A percentile compares a stretch with the other conserved stretches of the same genome.
Evolutionary conservation across 371 early-diverging fungal species (phyloP).

Genomic region (Apophysomyces sp.): DNA sequence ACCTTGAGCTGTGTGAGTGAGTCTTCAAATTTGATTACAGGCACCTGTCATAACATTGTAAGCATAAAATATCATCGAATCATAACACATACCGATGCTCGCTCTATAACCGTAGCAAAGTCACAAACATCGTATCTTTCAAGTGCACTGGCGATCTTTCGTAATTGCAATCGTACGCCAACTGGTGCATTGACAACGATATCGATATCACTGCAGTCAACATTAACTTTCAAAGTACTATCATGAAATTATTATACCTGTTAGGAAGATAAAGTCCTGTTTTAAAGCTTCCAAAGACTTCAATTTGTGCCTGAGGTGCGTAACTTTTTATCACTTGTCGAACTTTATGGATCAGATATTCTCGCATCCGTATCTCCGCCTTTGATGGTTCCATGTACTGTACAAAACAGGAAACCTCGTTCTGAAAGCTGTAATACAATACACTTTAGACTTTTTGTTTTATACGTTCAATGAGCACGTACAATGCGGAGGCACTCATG

Average conservation of each 20-base stretch:
- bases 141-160: conserved; percentile 14
- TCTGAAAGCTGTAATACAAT: conserved; percentile 16
- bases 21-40: conserved; percentile 91
- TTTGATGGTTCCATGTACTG: conserved; percentile 76
- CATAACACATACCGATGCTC: conserved; percentile 41
- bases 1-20: conserved; percentile 67
- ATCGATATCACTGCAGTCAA: conserved; percentile 73
- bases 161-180: not conserved
- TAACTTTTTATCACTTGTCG: conserved; percentile 38
- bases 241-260: conserved; percentile 38
- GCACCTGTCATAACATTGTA: conserved; percentile 59
- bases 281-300: conserved; percentile 85
- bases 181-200: conserved; percentile 55
- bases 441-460: not conserved
- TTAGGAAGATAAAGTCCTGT: conserved; percentile 85
- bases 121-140: conserved; percentile 17
- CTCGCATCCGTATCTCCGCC: conserved; percentile 77
- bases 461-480: not conserved
- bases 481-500: conserved; percentile 9
- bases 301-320: conserved; percentile 45
- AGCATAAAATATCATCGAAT: not conserved
- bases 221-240: not conserved
- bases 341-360: conserved; percentile 66
- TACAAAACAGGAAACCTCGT: conserved; percentile 24
- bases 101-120: conserved; percentile 44